Percentiles rank a stretch among this genome's conserved stretches.
Evolutionary conservation across 2,329 filamentous ascomycete species (phyloP).

Genomic region (Claviceps sp.): DNA sequence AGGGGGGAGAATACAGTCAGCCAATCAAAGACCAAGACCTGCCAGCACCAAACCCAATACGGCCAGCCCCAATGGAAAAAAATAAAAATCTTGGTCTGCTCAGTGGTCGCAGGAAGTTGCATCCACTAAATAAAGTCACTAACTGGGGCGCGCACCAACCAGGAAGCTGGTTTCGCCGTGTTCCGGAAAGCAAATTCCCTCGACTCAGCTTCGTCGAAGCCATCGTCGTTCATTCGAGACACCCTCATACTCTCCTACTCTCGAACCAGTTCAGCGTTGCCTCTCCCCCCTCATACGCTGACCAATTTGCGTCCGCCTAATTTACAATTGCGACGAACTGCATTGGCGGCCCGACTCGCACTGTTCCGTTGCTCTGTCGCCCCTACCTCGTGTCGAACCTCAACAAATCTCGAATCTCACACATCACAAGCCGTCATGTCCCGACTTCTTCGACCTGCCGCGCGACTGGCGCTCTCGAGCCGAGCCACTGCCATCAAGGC

Average conservation of each 20-base stretch:
- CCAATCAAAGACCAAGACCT: background rate
- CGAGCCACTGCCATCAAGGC: slow-evolving; percentile 22
- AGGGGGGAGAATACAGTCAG: background rate
- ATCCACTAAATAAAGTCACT: background rate
- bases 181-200: slow-evolving; percentile 11
- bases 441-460: slow-evolving; percentile 37
- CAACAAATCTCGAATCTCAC: slow-evolving; percentile 4
- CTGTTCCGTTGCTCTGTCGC: slow-evolving; percentile 1
- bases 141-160: slow-evolving; percentile 1
- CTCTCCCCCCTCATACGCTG: background rate
- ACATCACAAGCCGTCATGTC: slow-evolving; percentile 26
- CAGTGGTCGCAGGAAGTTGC: background rate
- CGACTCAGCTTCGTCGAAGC: slow-evolving; percentile 5
- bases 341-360: slow-evolving; percentile 8
- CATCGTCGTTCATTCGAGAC: slow-evolving; percentile 6
- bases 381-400: slow-evolving; percentile 2
- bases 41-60: background rate
- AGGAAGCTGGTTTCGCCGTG: slow-evolving; percentile 9
- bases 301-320: background rate
- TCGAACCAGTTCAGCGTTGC: background rate
- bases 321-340: slow-evolving; percentile 4
- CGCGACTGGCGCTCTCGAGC: slow-evolving; percentile 33
- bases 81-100: slow-evolving; percentile 7
- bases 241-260: slow-evolving; percentile 1
- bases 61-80: slow-evolving; percentile 8